These are phyloP conservation scores for Stellera chamaejasme DNA, from an alignment of 345 rosid species.

Conservation along the genomic window DNA sequence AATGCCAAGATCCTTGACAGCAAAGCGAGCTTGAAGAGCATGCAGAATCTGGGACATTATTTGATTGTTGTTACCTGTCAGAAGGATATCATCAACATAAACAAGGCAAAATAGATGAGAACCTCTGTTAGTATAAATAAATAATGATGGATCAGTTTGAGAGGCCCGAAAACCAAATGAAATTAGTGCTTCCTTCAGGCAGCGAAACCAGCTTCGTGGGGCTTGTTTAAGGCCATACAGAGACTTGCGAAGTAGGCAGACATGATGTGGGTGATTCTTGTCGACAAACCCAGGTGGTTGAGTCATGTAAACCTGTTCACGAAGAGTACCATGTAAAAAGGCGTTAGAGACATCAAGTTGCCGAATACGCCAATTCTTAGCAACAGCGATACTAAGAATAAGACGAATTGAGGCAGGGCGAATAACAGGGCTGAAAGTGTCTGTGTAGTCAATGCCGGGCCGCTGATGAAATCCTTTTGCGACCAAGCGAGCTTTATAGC, in stretches of 20 bases:
- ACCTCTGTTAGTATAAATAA: background rate
- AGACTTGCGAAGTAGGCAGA: background rate
- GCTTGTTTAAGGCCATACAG: too few relatives aligned
- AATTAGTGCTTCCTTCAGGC: too few relatives aligned
- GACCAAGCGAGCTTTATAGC: background rate
- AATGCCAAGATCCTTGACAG: background rate
- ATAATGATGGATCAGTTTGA: background rate
- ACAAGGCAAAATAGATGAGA: background rate
- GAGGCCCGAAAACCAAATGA: too few relatives aligned
- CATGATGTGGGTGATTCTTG: background rate
- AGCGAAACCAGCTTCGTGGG: too few relatives aligned
- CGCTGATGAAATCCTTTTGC: constrained; percentile 6
- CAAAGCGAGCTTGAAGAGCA: background rate
- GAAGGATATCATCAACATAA: background rate
- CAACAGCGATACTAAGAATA: background rate
- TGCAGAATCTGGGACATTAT: background rate
- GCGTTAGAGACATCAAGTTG: background rate
- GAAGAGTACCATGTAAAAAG: background rate
- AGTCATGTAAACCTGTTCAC: background rate
- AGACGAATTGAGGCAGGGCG: background rate
- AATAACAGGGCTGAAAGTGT: background rate
- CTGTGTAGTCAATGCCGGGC: background rate
- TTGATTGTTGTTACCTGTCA: background rate
- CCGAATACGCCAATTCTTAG: background rate
- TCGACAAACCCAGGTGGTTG: background rate